Percentiles rank a stretch among this genome's conserved stretches.
Conservation (phyloP, 176 grass and related monocot genomes). For the Carex kokanica region DNA sequence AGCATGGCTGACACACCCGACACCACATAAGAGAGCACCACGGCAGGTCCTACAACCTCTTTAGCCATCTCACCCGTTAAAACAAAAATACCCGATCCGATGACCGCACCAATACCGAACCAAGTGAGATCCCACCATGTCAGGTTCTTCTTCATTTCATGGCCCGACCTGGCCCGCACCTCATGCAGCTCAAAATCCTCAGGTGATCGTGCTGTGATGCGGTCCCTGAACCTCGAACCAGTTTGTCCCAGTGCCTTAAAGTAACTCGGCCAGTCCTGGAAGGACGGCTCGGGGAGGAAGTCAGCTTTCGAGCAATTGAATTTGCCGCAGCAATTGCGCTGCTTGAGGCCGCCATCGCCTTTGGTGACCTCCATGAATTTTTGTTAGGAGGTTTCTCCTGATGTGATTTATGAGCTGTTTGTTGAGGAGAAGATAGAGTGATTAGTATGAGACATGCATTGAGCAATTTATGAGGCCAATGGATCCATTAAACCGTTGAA, state of each 20-base stretch:
- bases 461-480: not conserved
- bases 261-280: conserved; percentile 65
- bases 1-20: conserved; percentile 95
- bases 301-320: conserved; percentile 43
- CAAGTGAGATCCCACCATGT: conserved; percentile 81
- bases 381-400: not conserved
- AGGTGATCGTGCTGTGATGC: conserved; percentile 42
- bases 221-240: conserved; percentile 40
- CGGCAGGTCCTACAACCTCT: conserved; percentile 56
- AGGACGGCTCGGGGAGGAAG: conserved; percentile 72
- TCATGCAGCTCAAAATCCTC: conserved; percentile 56
- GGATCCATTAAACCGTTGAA: not conserved
- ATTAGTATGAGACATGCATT: not conserved
- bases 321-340: conserved; percentile 23
- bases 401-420: not conserved
- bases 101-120: conserved; percentile 78
- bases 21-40: conserved; percentile 76
- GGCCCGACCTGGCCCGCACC: conserved; percentile 49
- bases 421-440: not conserved
- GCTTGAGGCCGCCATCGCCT: conserved; percentile 20
- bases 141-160: conserved; percentile 59
- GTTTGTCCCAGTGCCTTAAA: conserved; percentile 49
- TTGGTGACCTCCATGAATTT: not conserved
- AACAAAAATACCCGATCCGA: conserved; percentile 84
- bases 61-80: conserved; percentile 63